A percentile compares a stretch with the other conserved stretches of the same genome.
phyloP scores from a whole-genome alignment of 768 basidiomycete species.

The Gautieria morchelliformis region DNA sequence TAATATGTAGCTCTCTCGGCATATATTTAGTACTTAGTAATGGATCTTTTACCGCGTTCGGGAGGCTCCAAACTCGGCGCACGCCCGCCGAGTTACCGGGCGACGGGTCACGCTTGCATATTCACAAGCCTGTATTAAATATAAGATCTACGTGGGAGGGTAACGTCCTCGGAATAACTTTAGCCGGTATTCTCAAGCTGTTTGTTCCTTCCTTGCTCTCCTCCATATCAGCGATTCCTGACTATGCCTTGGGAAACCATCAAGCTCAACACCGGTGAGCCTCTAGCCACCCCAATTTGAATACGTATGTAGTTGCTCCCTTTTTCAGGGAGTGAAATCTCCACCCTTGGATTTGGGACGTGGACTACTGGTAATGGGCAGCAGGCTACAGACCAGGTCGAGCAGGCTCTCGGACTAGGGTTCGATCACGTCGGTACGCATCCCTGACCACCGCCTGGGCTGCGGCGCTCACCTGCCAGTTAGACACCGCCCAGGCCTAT shows the following conservation, averaged over 20 bases:
- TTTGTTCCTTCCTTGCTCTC: too few species aligned
- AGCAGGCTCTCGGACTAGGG: slow-evolving; percentile 51
- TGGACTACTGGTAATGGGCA: slow-evolving; percentile 56
- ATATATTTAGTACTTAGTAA: too few species aligned
- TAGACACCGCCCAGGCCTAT: slow-evolving; percentile 52
- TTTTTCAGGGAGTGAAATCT: slow-evolving; percentile 34
- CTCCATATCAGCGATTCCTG: too few species aligned
- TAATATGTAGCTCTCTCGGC: too few species aligned
- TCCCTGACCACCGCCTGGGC: background rate
- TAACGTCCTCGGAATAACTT: too few species aligned
- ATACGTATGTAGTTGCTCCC: background rate
- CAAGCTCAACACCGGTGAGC: slow-evolving; percentile 50
- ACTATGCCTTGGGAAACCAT: slow-evolving; percentile 54
- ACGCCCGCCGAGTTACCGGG: too few species aligned
- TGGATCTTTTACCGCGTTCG: too few species aligned
- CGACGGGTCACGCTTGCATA: too few species aligned
- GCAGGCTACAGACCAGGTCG: slow-evolving; percentile 41
- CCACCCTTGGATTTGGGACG: slow-evolving; percentile 52
- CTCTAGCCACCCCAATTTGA: background rate
- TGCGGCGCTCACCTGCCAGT: background rate
- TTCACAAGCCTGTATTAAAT: too few species aligned
- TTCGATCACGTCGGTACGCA: slow-evolving; percentile 52
- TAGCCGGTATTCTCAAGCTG: too few species aligned
- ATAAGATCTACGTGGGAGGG: too few species aligned
- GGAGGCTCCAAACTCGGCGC: too few species aligned